Evolutionary conservation across 2,329 filamentous ascomycete genomes (phyloP), one percentile per base, ranked within the genome.

Genomic region (Aureobasidium leucospermi): DNA sequence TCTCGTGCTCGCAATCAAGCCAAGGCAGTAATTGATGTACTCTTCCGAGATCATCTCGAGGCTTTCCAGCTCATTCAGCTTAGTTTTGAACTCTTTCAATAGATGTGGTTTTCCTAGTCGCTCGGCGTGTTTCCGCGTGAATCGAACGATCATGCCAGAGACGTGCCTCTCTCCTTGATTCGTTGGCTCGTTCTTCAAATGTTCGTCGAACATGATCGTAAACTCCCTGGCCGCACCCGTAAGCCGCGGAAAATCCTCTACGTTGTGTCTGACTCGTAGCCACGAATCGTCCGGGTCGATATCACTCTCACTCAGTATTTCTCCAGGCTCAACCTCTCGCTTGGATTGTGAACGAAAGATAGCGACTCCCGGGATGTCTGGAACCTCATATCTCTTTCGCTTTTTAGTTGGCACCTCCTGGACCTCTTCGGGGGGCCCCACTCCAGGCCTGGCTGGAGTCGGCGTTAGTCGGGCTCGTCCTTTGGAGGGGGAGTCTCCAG

Each of bases 331-430:
- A 2, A 79, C 62, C 2, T 66, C 67, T 9, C 73, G 67, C 62
- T 77, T 78, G 1, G 72, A 72, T 2, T 66, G 63, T 10, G 69
- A 68, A n/a, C 75, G 68, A 61, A 74, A 78, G 60, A 77, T 74
- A 0, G 65, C 68, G 11, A 76, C 63, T 1, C 67, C 68, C 0
- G 69, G 67, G 0, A 75, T 68, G 5, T 61, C 61, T 2, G 76
- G 76, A 1, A 78, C 73, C 4, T 57, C 49, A 48, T 71, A 71
- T 41, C 60, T 67, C 62, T 65, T 73, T 36, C 67, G 67, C 23
- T 62, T 62, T 8, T 39, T 51, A 19, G 34, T 23, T 2, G 63
- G 63, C 13, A 69, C 39, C 28, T 68, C 60, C 43, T 28, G 41
- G 1, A 71, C 65, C 6, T 66, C 62, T 57, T 64, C 60, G 29